phyloP scores from a whole-genome alignment of 1,139 yeast genomes.

The Debaryomycetaceae sp. region DNA sequence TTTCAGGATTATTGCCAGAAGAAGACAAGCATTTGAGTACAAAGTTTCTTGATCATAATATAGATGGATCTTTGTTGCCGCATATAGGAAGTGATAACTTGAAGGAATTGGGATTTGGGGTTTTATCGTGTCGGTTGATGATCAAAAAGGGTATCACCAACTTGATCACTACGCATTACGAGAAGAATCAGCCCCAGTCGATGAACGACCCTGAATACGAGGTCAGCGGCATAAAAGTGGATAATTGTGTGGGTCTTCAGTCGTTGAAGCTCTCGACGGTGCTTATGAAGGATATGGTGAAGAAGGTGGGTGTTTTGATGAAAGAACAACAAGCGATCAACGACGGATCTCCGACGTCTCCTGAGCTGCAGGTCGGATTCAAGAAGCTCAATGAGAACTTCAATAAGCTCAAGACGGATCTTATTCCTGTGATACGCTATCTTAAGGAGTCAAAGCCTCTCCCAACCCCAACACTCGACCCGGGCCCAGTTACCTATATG shows the following conservation, averaged over 20 bases:
- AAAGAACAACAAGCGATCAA: conserved; percentile 12
- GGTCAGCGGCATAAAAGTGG: conserved; percentile 26
- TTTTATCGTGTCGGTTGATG: conserved; percentile 40
- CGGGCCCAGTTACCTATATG: conserved; percentile 27
- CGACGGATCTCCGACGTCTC: conserved; percentile 21
- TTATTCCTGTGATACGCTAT: conserved; percentile 50
- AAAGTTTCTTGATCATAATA: conserved; percentile 50
- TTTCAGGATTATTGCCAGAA: conserved; percentile 23
- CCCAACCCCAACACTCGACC: conserved; percentile 53
- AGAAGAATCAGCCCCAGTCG: conserved; percentile 26
- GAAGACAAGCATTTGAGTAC: conserved; percentile 21
- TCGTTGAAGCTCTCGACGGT: conserved; percentile 30
- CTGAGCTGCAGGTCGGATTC: conserved; percentile 27
- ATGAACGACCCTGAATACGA: conserved; percentile 29
- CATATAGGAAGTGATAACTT: conserved; percentile 59
- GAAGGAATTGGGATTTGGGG: conserved; percentile 52
- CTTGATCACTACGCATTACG: conserved; percentile 36
- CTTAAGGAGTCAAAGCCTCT: conserved; percentile 55
- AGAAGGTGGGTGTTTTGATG: conserved; percentile 18
- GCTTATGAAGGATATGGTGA: conserved; percentile 37
- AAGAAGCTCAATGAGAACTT: conserved; percentile 47
- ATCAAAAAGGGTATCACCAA: conserved; percentile 50
- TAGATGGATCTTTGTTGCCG: conserved; percentile 61
- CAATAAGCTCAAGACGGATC: conserved; percentile 47
- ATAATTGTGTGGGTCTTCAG: conserved; percentile 34